phyloP scores from a whole-genome alignment of 345 rosid species.

The Syzygium oleosum region DNA sequence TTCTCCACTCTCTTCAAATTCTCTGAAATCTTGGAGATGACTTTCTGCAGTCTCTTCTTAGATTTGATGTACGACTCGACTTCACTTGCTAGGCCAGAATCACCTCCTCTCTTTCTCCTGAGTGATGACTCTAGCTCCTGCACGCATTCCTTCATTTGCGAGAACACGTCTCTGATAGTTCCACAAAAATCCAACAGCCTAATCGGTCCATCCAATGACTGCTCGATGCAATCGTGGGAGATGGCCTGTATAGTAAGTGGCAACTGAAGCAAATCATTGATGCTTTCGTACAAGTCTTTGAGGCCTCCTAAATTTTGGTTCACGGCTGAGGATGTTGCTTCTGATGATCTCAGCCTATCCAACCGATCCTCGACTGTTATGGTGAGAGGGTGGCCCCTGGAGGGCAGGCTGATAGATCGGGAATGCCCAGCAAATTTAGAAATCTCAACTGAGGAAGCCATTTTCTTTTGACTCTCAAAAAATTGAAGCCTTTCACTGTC shows the following conservation, averaged over 20 bases:
- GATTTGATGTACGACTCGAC: neutral
- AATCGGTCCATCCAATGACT: constrained; percentile 5
- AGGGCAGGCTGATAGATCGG: constrained; percentile 23
- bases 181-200: constrained; percentile 12
- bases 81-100: neutral
- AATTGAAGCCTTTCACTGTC: neutral
- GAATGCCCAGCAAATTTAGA: neutral
- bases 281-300: constrained; percentile 1
- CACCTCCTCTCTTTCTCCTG: constrained; percentile 3
- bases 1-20: neutral
- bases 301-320: constrained; percentile 4
- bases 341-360: constrained; percentile 9
- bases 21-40: neutral
- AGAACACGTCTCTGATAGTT: constrained; percentile 2
- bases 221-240: neutral
- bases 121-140: constrained; percentile 2
- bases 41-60: constrained; percentile 5
- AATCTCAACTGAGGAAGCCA: neutral
- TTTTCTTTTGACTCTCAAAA: neutral
- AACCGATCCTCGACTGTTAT: constrained; percentile 6
- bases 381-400: constrained; percentile 14
- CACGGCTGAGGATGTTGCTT: constrained; percentile 3
- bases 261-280: constrained; percentile 6
- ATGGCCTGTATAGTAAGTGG: constrained; percentile 3
- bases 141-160: constrained; percentile 2